Base-by-base conservation (phyloP, 805 yeast genomes). In the Pichia paraexigua region DNA sequence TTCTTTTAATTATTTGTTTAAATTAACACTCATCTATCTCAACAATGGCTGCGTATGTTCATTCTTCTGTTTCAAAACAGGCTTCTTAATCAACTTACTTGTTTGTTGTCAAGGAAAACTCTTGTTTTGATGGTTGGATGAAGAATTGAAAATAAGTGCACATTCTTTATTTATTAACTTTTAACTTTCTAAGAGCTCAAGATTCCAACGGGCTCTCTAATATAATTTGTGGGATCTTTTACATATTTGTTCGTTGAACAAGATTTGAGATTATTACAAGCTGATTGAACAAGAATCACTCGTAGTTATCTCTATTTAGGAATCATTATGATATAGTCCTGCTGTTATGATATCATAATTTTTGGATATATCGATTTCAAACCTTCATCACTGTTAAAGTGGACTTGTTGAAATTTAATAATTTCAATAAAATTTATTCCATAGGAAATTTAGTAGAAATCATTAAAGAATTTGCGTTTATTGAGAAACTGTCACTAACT, bases 251-350 rank as follows among this genome's bases (percentile, higher is more conserved):
- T 41, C 44, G 20, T 32, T 32, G 51, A 55, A 52, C 59, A 67
- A 68, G 62, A n/a, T 17, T 55, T 64, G 71, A 61, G 65, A 55
- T 60, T 61, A 67, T 53, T 62, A 67, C 71, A 66, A 62, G 66
- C 39, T 51, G 51, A 13, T 27, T n/a, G n/a, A 5, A 20, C 20
- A 21, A 22, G 12, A 24, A 20, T 30, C 48, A 50, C 67, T 63
- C 70, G 69, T 66, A 60, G 62, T 67, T 64, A 53, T 58, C 63
- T 64, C 70, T 61, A 58, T 60, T 53, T 56, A 58, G 54, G 55
- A 55, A 56, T 56, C 57, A 52, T 45, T 53, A 59, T 56, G 45
- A 54, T 58, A 63, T 65, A 65, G 53, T 65, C 69, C 54, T 47
- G 21, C 21, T 24, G 30, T 40, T 41, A 21, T 15, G 60, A 53